phyloP scores from a whole-genome alignment of 2,329 filamentous ascomycete genomes.

The Neophaeococcomyces aloes region DNA sequence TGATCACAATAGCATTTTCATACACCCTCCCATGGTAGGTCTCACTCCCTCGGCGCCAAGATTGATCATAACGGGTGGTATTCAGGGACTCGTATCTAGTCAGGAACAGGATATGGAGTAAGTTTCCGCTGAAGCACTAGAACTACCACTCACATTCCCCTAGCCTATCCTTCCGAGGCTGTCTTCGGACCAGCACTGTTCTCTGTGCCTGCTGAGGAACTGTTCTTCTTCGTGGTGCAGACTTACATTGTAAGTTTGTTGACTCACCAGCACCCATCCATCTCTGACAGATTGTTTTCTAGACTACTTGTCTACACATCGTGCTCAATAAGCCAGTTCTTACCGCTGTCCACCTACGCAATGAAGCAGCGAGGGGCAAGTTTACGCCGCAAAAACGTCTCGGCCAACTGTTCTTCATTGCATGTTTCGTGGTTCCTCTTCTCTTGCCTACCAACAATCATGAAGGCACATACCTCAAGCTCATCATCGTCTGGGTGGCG shows the following conservation, averaged over 20 bases:
- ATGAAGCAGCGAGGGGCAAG: conserved; percentile 27
- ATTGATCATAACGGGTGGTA: background rate
- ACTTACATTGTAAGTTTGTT: conserved; percentile 47
- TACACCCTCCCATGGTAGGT: conserved; percentile 58
- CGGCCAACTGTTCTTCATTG: conserved; percentile 43
- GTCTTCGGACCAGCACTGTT: conserved; percentile 53
- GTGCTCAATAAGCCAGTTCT: conserved; percentile 54
- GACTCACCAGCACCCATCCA: too few relatives aligned
- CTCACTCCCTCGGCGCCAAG: background rate
- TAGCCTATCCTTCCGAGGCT: conserved; percentile 53
- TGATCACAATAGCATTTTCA: conserved; percentile 53
- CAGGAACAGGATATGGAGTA: conserved; percentile 53
- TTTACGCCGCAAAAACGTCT: conserved; percentile 32
- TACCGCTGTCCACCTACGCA: conserved; percentile 43
- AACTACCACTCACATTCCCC: conserved; percentile 8
- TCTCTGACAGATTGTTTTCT: conserved; percentile 1
- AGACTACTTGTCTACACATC: conserved; percentile 56
- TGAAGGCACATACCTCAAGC: conserved; percentile 54
- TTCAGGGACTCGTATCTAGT: conserved; percentile 58
- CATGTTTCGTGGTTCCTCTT: conserved; percentile 22
- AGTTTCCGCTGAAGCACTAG: conserved; percentile 2
- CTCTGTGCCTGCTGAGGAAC: conserved; percentile 58
- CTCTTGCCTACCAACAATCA: conserved; percentile 36
- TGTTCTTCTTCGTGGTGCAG: conserved; percentile 70
- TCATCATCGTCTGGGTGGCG: conserved; percentile 59